A percentile compares a stretch with the other conserved stretches of the same genome.
These are phyloP conservation scores for Hippophae gyantsensis DNA, from an alignment of 306 rosid genomes.

Conservation along the genomic window DNA sequence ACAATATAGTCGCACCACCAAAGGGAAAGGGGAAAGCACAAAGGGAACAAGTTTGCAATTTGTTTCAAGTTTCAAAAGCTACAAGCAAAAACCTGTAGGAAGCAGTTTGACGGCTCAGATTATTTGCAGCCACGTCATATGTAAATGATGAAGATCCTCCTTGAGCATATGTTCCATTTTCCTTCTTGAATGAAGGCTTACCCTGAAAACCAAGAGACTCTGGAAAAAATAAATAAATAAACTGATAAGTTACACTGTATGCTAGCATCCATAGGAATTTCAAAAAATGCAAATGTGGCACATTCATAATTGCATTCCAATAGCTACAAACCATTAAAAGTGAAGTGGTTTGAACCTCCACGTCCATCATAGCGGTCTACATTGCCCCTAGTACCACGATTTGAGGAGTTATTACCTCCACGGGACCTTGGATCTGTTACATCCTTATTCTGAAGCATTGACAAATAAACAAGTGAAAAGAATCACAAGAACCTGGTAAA, in stretches of 20 bases:
- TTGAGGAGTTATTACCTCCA: slow-evolving; percentile 36
- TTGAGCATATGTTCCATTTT: slow-evolving; percentile 55
- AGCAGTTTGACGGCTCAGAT: slow-evolving; percentile 32
- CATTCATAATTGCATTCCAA: slow-evolving; percentile 1
- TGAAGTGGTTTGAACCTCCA: slow-evolving; percentile 46
- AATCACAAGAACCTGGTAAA: background rate
- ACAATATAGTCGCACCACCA: background rate
- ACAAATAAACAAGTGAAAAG: background rate
- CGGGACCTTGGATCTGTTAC: slow-evolving; percentile 65
- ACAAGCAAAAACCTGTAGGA: slow-evolving; percentile 47
- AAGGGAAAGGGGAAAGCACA: background rate
- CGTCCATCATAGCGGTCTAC: slow-evolving; percentile 69
- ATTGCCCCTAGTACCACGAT: slow-evolving; percentile 42
- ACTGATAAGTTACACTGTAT: background rate
- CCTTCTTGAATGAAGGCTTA: slow-evolving; percentile 61
- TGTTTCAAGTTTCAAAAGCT: background rate
- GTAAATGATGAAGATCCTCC: slow-evolving; percentile 40
- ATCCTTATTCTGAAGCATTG: slow-evolving; percentile 54
- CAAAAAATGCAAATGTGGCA: slow-evolving; percentile 2
- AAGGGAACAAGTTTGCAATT: background rate
- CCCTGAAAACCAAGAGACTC: slow-evolving; percentile 53
- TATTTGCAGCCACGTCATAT: slow-evolving; percentile 37
- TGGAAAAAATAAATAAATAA: slow-evolving; percentile 14
- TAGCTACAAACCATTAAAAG: slow-evolving; percentile 46
- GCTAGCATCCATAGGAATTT: background rate